Base-by-base conservation (phyloP, 805 yeast species). In the Wickerhamomyces canadensis region DNA sequence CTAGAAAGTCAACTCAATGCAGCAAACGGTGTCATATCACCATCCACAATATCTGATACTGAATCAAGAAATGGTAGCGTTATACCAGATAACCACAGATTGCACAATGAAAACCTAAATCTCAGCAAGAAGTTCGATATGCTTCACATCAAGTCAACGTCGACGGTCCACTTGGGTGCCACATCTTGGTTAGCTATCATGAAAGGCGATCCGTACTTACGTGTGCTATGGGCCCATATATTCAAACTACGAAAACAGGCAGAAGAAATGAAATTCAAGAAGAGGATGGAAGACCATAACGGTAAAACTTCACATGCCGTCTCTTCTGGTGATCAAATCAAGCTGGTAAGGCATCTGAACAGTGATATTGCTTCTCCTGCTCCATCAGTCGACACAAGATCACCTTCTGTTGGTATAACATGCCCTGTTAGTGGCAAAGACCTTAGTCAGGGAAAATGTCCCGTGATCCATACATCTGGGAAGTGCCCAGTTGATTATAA, bases 171-270 rank as follows among this genome's bases (percentile, higher is more conserved):
- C 49, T 44, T 67, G n/a, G 71, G 78, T 40, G 71, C 76, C 1
- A 67, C 78, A 4, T 76, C 78, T 18, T 75, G 80, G 79, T 55
- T 75, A 47, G 77, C 78, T 19, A 66, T 75, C 16, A 74, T 74
- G 64, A 69, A 75, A 50, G 77, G 78, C 47, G 81, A 75, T 45
- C 73, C 77, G 5, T 74, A 73, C 47, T 52, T 75, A 33, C 68
- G 76, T 41, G 69, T 74, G 31, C 48, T 75, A 18, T 75, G 81
- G 81, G 64, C 66, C 5, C 72, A 67, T 43, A 67, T 67, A 19
- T 67, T 67, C 44, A 64, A 62, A 25, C 54, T 67, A 44, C 58
- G 71, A 43, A 69, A 65, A 38, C 55, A 55, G 33, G 59, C 50
- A 11, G 59, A 55, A 35, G 50, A 50, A 28, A 36, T 42, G 40